Evolutionary conservation across 257 asterid species (phyloP), one percentile per base, ranked within the genome.

Genomic region (Fraxinus anomala): DNA sequence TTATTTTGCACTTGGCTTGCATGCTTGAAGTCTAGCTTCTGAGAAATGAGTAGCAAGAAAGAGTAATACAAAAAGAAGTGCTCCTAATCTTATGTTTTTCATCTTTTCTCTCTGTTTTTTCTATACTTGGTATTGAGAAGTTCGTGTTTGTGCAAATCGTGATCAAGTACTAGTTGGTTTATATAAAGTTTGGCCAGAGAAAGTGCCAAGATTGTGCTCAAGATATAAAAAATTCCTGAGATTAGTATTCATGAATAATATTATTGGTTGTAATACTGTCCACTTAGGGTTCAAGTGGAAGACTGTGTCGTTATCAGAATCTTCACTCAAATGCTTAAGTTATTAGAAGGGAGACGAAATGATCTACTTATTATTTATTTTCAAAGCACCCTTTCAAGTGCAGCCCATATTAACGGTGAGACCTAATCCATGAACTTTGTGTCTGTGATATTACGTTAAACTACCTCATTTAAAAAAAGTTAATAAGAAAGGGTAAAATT

Each of bases 1-100:
- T 61, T 24, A 80, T 82, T 68, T 76, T 81, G 73, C 87, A 7
- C 87, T 84, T 3, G 87, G 80, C 17, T 77, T 76, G 65, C 26
- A 54, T 6, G 65, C 19, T 24, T 78, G 82, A 72, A 77, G 76
- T 37, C 76, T 33, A 19, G 68, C 68, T 2, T 63, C 69, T 10
- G 69, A 63, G 7, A 63, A 63, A 63, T 10, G 34, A 63, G 69
- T 63, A 21, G 56, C 36, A 19, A 59, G 24, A 23, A 59, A 47
- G 17, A 59, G 56, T 19, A 44, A 12, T 59, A 59, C 21, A 8
- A 59, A 68, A 37, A 74, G 71, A 59, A 74, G 17, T 9, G 71
- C 31, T 23, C 24, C 28, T 10, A 4, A 11, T 37, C 23, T 34
- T 59, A 59, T 37, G 30, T 33, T 10, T 21, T 14, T 73, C 69